phyloP scores from a whole-genome alignment of 192 early-diverging fungal species.

The Coemansia sp. region DNA sequence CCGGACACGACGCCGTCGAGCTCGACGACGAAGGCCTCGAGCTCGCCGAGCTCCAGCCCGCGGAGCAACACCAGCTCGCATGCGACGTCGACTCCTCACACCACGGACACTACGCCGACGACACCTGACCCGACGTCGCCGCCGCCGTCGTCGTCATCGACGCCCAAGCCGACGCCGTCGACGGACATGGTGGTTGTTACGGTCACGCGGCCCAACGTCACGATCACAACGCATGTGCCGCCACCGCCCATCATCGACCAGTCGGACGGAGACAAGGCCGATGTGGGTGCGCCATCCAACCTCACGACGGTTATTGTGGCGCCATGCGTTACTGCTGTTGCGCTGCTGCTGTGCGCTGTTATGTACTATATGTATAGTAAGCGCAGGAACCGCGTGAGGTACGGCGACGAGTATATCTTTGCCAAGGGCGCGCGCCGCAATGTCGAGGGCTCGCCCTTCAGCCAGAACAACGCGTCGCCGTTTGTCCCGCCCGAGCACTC shows the following conservation, averaged over 20 bases:
- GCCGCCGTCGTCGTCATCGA: not conserved
- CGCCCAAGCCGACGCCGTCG: constrained; percentile 7
- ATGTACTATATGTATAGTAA: constrained; percentile 36
- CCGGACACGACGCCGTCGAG: not conserved
- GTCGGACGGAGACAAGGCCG: constrained; percentile 47
- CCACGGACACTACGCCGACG: not conserved
- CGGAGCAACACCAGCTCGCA: not conserved
- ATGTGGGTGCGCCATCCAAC: constrained; percentile 39
- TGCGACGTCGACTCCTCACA: not conserved
- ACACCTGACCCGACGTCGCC: constrained; percentile 1
- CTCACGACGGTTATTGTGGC: constrained; percentile 44
- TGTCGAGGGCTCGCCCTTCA: constrained; percentile 16
- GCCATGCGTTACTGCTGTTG: constrained; percentile 28
- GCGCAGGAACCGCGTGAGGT: constrained; percentile 23
- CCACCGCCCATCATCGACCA: constrained; percentile 40
- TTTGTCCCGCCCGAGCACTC: constrained; percentile 24
- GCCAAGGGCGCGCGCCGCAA: constrained; percentile 10
- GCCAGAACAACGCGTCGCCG: constrained; percentile 17
- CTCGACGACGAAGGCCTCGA: not conserved
- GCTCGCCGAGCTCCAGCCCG: not conserved
- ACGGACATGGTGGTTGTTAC: constrained; percentile 32
- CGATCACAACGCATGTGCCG: constrained; percentile 25
- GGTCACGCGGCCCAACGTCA: constrained; percentile 30
- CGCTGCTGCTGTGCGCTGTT: constrained; percentile 33
- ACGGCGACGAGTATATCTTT: constrained; percentile 39